phyloP scores from a whole-genome alignment of 306 rosid species.

The Sicyos edulis region DNA sequence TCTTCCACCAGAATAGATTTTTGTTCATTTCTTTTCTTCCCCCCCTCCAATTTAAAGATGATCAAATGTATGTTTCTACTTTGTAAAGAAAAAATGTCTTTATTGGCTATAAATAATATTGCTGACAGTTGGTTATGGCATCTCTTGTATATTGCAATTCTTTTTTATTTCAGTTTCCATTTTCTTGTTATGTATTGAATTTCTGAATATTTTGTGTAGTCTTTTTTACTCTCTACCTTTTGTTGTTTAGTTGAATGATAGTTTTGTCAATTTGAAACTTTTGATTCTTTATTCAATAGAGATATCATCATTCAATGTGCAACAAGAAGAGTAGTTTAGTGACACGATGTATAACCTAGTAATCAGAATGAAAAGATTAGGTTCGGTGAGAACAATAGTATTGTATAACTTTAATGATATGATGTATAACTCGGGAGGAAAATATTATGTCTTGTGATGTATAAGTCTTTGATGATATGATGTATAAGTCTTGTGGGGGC shows the following conservation, averaged over 20 bases:
- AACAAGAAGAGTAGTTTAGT: no score
- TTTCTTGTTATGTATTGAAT: background rate
- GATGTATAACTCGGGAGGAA: no score
- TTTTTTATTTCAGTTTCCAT: background rate
- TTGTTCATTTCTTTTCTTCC: constrained; percentile 4
- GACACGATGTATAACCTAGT: no score
- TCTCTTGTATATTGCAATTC: background rate
- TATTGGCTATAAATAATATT: background rate
- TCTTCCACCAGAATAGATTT: constrained; percentile 1
- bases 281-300: background rate
- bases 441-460: no score
- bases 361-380: no score
- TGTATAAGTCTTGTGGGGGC: no score
- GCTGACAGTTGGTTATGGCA: background rate
- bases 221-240: background rate
- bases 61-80: constrained; percentile 1
- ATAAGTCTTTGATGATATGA: no score
- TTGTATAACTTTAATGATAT: no score
- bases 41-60: background rate
- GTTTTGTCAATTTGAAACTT: background rate
- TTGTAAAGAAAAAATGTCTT: background rate
- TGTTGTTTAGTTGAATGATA: background rate
- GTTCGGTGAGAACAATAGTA: no score
- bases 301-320: background rate
- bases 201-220: background rate